These are phyloP conservation scores for Rhodotorula paludigena DNA, from an alignment of 768 basidiomycete genomes.

Conservation along the genomic window DNA sequence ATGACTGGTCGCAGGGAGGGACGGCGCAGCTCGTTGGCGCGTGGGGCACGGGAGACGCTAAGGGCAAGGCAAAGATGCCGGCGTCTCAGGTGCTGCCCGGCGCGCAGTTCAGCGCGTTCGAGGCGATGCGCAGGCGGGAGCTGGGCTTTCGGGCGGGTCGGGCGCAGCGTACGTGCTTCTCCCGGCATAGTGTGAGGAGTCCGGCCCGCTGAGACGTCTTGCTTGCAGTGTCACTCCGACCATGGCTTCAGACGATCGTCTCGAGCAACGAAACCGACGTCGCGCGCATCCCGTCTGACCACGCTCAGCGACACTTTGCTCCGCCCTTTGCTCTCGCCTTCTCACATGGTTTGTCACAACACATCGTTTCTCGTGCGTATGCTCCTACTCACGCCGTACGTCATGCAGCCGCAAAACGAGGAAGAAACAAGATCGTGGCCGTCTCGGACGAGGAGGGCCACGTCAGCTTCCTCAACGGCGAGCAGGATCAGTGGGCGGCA, in stretches of 20 bases:
- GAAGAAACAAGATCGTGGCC: slow-evolving; percentile 39
- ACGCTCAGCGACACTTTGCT: slow-evolving; percentile 31
- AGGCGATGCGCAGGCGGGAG: slow-evolving; percentile 11
- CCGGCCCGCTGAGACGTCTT: background rate
- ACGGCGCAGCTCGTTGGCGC: background rate
- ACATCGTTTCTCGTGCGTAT: fast-evolving
- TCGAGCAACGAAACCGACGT: slow-evolving; percentile 39
- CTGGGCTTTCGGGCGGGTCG: slow-evolving; percentile 4
- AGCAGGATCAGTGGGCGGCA: slow-evolving; percentile 26
- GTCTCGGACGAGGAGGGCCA: slow-evolving; percentile 43
- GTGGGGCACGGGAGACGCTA: background rate
- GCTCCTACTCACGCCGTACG: background rate
- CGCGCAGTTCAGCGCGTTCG: slow-evolving; percentile 23
- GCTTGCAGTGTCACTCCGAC: slow-evolving; percentile 29
- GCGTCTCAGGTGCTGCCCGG: background rate
- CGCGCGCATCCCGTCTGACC: slow-evolving; percentile 28
- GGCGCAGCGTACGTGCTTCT: slow-evolving; percentile 9
- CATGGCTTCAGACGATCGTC: slow-evolving; percentile 22
- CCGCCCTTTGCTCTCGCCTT: slow-evolving; percentile 43
- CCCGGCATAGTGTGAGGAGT: too few species aligned
- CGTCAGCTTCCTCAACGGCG: slow-evolving; percentile 40
- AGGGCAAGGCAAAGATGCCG: background rate
- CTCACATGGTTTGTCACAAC: slow-evolving; percentile 32
- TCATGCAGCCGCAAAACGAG: slow-evolving; percentile 33
- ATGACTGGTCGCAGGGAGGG: background rate